Evolutionary conservation across 23 red algal genomes (phyloP).

Genomic region (Chondrus crispus): DNA sequence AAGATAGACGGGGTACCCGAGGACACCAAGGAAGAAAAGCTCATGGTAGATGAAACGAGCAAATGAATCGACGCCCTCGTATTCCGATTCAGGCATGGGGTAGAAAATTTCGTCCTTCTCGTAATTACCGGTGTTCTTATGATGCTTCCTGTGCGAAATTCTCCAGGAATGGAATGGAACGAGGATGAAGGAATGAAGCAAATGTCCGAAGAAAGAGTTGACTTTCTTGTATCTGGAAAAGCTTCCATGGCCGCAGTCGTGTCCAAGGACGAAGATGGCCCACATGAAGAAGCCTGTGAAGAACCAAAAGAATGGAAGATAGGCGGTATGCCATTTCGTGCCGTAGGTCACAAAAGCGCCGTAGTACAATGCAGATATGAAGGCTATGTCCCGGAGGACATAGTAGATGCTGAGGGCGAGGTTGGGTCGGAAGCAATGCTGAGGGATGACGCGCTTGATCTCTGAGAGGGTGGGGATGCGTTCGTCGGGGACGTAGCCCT

Average conservation of each 20-base stretch:
- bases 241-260: slow-evolving; percentile 79
- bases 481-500: not conserved
- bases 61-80: slow-evolving; percentile 14
- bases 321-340: not conserved
- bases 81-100: slow-evolving; percentile 64
- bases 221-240: slow-evolving; percentile 46
- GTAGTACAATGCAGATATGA: slow-evolving; percentile 28
- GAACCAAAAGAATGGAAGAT: slow-evolving; percentile 52
- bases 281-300: slow-evolving; percentile 75
- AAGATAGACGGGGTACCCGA: slow-evolving; percentile 84
- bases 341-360: slow-evolving; percentile 40
- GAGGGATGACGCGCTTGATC: slow-evolving; percentile 61
- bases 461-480: slow-evolving; percentile 45
- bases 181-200: slow-evolving; percentile 55
- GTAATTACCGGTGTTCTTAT: slow-evolving; percentile 74
- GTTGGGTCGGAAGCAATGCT: slow-evolving; percentile 49
- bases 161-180: slow-evolving; percentile 85
- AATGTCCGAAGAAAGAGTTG: slow-evolving; percentile 71
- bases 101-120: slow-evolving; percentile 85
- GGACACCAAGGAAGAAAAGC: slow-evolving; percentile 11
- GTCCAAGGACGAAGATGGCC: slow-evolving; percentile 85
- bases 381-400: slow-evolving; percentile 38
- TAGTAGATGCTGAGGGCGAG: slow-evolving; percentile 38
- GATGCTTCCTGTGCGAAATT: slow-evolving; percentile 77
- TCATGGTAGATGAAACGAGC: slow-evolving; percentile 38